A percentile compares a stretch with the other conserved stretches of the same genome.
Conservation (phyloP, 148 eudicot species). For the Rhododendron mucronatum region DNA sequence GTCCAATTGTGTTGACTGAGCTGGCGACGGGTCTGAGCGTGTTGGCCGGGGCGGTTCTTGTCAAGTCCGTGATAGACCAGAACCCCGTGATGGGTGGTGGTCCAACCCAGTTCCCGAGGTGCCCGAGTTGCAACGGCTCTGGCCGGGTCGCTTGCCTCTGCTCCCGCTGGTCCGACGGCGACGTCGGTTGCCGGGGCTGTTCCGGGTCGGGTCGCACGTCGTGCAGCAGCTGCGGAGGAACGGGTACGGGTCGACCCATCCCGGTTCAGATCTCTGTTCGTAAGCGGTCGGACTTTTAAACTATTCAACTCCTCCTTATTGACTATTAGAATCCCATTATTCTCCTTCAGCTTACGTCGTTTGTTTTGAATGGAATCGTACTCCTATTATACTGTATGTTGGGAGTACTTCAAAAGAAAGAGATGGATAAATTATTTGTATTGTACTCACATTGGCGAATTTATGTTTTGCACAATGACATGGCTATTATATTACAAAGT, state of each 20-base stretch:
- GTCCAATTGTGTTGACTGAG: conserved; percentile 72
- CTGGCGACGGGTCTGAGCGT: conserved; percentile 81
- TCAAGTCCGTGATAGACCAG: conserved; percentile 63
- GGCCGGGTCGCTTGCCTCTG: conserved; percentile 78
- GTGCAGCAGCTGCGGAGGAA: conserved; percentile 82
- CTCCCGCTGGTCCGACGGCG: conserved; percentile 86
- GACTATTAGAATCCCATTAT: background rate
- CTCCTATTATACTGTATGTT: background rate
- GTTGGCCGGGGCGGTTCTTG: conserved; percentile 68
- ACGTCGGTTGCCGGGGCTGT: conserved; percentile 67
- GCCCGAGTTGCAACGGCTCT: conserved; percentile 77
- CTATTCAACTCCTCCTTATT: background rate
- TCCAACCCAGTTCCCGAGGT: conserved; percentile 54
- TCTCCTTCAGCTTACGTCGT: background rate
- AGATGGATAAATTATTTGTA: conserved; percentile 6
- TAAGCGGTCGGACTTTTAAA: no score
- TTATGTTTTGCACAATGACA: background rate
- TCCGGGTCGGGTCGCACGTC: conserved; percentile 67
- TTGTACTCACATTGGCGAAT: background rate
- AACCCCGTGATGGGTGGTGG: conserved; percentile 45
- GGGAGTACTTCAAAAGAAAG: background rate
- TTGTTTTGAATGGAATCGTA: background rate
- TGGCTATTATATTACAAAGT: no score
- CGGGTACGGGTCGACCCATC: conserved; percentile 80
- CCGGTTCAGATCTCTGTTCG: conserved; percentile 50